phyloP scores from a whole-genome alignment of 441 rosid genomes.

The Hura crepitans region DNA sequence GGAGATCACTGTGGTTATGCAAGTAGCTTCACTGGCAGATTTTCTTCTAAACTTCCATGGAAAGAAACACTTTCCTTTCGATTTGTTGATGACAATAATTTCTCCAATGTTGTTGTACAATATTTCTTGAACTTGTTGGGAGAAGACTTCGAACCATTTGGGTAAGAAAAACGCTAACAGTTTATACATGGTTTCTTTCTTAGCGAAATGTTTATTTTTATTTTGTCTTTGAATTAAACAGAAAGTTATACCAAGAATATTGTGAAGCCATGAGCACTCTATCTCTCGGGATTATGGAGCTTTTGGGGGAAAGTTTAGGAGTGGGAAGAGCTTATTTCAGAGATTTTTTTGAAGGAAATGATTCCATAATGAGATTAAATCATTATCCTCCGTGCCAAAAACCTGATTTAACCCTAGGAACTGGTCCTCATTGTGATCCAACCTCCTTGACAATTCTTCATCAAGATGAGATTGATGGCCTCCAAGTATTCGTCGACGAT shows the following conservation, averaged over 20 bases:
- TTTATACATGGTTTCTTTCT: neutral
- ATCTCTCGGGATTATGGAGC: slow-evolving; percentile 82
- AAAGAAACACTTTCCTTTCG: slow-evolving; percentile 87
- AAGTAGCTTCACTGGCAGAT: slow-evolving; percentile 81
- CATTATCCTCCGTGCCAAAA: slow-evolving; percentile 89
- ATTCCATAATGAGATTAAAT: slow-evolving; percentile 90
- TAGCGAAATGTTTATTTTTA: neutral
- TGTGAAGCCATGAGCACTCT: slow-evolving; percentile 74
- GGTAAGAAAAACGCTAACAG: slow-evolving; percentile 37
- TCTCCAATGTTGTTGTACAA: slow-evolving; percentile 46
- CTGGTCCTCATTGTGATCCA: slow-evolving; percentile 99
- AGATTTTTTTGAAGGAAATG: slow-evolving; percentile 66
- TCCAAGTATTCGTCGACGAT: slow-evolving; percentile 73
- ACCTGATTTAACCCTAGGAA: slow-evolving; percentile 82
- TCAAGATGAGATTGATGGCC: slow-evolving; percentile 84
- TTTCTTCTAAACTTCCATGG: slow-evolving; percentile 91
- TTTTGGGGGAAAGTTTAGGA: slow-evolving; percentile 70
- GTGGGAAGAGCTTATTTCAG: slow-evolving; percentile 43
- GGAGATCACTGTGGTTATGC: slow-evolving; percentile 89
- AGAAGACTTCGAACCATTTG: slow-evolving; percentile 54
- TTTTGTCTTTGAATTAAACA: slow-evolving; percentile 18
- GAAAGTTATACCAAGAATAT: slow-evolving; percentile 77
- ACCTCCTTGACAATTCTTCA: slow-evolving; percentile 94
- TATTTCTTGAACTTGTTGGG: slow-evolving; percentile 65
- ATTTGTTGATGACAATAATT: slow-evolving; percentile 40